phyloP scores from a whole-genome alignment of 768 basidiomycete genomes.

The Suillus lakei region DNA sequence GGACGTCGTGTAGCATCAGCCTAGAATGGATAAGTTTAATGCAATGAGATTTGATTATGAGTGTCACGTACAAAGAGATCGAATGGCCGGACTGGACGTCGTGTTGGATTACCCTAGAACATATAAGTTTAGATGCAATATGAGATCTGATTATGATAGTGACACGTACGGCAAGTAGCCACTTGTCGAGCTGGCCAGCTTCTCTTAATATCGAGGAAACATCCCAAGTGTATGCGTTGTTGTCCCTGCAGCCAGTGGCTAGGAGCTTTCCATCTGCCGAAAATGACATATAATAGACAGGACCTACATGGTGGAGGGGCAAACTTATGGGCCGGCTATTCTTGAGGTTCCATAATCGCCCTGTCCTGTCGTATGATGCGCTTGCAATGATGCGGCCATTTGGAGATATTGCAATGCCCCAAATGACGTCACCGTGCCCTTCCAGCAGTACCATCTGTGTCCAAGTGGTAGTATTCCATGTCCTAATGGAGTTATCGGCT shows the following conservation, averaged over 20 bases:
- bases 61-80: too few species aligned
- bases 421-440: neutral
- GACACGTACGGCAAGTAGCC: neutral
- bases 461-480: neutral
- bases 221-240: neutral
- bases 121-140: neutral
- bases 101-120: neutral
- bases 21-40: neutral
- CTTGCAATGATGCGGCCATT: neutral
- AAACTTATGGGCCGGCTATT: neutral
- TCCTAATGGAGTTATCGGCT: neutral
- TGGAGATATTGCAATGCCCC: neutral
- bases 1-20: neutral
- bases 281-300: neutral
- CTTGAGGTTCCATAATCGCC: neutral
- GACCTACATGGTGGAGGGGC: neutral
- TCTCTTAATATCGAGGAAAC: neutral
- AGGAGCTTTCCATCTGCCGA: neutral
- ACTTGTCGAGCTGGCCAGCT: neutral
- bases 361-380: neutral
- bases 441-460: neutral
- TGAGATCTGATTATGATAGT: neutral
- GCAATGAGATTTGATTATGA: neutral
- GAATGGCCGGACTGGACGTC: neutral
- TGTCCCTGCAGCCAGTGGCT: neutral